Percentiles rank a stretch among this genome's conserved stretches.
phyloP scores from a whole-genome alignment of 805 yeast species.

The Wickerhamomyces canadensis region DNA sequence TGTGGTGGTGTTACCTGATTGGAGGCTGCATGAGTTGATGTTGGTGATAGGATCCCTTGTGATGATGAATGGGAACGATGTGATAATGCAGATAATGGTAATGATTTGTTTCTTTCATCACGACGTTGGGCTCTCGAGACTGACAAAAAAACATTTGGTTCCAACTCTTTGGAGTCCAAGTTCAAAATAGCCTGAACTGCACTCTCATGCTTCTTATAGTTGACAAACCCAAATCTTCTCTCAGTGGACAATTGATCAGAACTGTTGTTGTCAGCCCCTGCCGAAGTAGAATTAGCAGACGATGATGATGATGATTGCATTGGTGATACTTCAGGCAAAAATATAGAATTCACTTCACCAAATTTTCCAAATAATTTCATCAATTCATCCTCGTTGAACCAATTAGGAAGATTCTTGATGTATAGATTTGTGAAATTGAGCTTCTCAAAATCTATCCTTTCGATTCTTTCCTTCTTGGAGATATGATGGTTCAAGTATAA shows the following conservation, averaged over 20 bases:
- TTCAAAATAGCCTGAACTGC: conserved; percentile 42
- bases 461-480: conserved; percentile 51
- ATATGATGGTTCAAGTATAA: conserved; percentile 54
- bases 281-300: too few relatives aligned
- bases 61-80: background rate
- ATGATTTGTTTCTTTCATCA: conserved; percentile 23
- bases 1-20: too few relatives aligned
- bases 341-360: conserved; percentile 46
- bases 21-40: too few relatives aligned
- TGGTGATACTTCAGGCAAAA: conserved; percentile 47
- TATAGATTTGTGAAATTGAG: conserved; percentile 47
- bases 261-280: too few relatives aligned
- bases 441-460: conserved; percentile 37
- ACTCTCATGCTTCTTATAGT: conserved; percentile 39
- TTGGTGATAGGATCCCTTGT: conserved; percentile 1
- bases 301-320: too few relatives aligned
- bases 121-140: conserved; percentile 44
- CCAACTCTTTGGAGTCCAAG: conserved; percentile 39
- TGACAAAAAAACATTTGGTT: conserved; percentile 22
- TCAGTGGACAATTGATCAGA: background rate
- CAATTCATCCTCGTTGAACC: conserved; percentile 33
- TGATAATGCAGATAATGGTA: conserved; percentile 7
- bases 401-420: conserved; percentile 40
- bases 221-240: conserved; percentile 42
- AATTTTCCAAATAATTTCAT: conserved; percentile 37